Base-by-base conservation (phyloP, 1,284 basidiomycete genomes). In the Phellopilus nigrolimitatus region DNA sequence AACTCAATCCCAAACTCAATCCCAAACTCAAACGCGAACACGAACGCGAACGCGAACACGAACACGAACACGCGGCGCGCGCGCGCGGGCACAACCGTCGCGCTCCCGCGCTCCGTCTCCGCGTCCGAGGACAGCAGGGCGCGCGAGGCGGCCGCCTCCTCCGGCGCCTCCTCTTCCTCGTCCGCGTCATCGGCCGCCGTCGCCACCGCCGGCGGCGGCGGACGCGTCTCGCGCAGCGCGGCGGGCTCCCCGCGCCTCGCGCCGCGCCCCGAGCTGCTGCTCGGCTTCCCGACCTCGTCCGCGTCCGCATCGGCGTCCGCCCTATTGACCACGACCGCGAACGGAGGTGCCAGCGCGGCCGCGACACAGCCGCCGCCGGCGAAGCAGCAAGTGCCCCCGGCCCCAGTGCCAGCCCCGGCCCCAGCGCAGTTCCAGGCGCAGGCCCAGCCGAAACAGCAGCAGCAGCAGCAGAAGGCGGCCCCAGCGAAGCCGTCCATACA, bases 1-100 rank as follows among this genome's bases (percentile, higher is more conserved):
- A n/a, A n/a, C n/a, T n/a, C n/a, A n/a, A n/a, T n/a, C n/a, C n/a
- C n/a, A n/a, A n/a, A n/a, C n/a, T n/a, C n/a, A n/a, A n/a, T n/a
- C n/a, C n/a, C n/a, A n/a, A n/a, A n/a, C 36, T n/a, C 13, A 5
- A 38, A 38, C 36, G 36, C n/a, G n/a, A n/a, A n/a, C n/a, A n/a
- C n/a, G n/a, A n/a, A n/a, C n/a, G n/a, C n/a, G n/a, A n/a, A n/a
- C n/a, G n/a, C n/a, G 31, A 33, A 43, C 48, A n/a, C 48, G 37
- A n/a, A 50, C 48, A 21, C 31, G 37, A 21, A 39, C 15, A 15
- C 49, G 44, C 10, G 17, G 10, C 40, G 49, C 34, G 28, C 40
- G n/a, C 42, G 49, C 17, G 45, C 49, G 5, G 49, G 49, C n/a
- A 51, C 49, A 12, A 45, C n/a, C n/a, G n/a, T 51, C 22, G 45